Evolutionary conservation across 2,329 filamentous ascomycete species (phyloP).

Genomic region (Sporothrix variecibatus): DNA sequence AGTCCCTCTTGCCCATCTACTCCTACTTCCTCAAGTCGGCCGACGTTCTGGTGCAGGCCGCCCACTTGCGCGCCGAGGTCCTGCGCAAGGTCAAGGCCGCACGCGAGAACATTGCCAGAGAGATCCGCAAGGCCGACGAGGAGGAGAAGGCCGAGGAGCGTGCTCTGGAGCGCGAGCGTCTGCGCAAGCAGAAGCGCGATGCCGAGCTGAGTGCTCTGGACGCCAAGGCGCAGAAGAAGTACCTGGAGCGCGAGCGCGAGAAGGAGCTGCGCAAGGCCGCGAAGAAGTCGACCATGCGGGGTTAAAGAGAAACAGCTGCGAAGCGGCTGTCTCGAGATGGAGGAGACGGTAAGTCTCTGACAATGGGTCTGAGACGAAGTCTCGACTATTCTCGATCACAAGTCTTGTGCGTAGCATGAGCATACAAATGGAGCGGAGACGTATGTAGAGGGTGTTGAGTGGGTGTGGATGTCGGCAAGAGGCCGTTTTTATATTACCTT

Average conservation of each 20-base stretch:
- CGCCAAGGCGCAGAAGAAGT: constrained; percentile 84
- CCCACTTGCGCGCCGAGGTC: constrained; percentile 89
- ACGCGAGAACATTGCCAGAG: constrained; percentile 77
- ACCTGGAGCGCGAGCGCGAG: constrained; percentile 76
- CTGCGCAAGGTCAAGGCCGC: constrained; percentile 77
- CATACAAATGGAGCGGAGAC: not conserved
- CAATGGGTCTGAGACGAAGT: not conserved
- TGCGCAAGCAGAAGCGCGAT: constrained; percentile 89
- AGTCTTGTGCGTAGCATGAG: not conserved
- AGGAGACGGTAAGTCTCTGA: not conserved
- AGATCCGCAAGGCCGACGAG: constrained; percentile 77
- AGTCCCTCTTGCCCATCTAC: constrained; percentile 72
- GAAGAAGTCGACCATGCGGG: constrained; percentile 58
- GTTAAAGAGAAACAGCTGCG: constrained; percentile 36
- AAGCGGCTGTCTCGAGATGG: not conserved
- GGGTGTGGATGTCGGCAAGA: not conserved
- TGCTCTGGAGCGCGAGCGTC: constrained; percentile 67
- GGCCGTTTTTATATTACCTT: not conserved
- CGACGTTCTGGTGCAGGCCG: constrained; percentile 73
- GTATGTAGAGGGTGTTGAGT: not conserved
- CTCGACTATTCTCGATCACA: not conserved
- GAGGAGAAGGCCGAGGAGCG: constrained; percentile 80
- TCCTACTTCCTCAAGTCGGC: constrained; percentile 80
- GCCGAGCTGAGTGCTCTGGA: constrained; percentile 74
- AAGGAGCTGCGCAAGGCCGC: constrained; percentile 63